These are phyloP conservation scores for Bigelowiella natans DNA, from an alignment of 78 protist genomes.

Conservation along the genomic window DNA sequence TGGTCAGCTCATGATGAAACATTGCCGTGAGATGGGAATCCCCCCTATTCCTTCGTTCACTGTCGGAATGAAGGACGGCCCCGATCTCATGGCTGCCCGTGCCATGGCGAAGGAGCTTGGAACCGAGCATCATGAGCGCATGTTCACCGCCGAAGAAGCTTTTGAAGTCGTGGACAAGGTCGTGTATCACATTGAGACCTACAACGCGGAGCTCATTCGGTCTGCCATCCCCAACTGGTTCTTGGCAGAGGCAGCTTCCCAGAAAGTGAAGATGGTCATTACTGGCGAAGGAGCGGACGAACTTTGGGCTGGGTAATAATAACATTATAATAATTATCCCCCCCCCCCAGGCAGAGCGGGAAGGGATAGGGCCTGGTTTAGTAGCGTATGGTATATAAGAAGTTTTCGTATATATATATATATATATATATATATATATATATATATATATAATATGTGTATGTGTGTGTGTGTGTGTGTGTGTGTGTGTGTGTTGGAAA, in stretches of 20 bases:
- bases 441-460: no score
- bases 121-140: conserved; percentile 32
- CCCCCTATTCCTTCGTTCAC: conserved; percentile 4
- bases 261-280: conserved; percentile 28
- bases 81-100: conserved; percentile 28
- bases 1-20: background rate
- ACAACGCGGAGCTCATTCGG: conserved; percentile 25
- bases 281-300: conserved; percentile 36
- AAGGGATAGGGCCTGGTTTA: no score
- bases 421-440: no score
- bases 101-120: conserved; percentile 12
- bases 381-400: no score
- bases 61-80: conserved; percentile 17
- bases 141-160: conserved; percentile 26
- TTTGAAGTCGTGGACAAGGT: conserved; percentile 13
- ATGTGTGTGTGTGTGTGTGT: no score
- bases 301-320: conserved; percentile 12
- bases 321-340: no score
- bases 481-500: no score
- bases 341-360: no score
- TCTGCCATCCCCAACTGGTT: conserved; percentile 23
- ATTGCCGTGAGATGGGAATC: background rate
- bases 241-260: background rate
- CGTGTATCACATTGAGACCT: conserved; percentile 30
- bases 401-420: no score